Base-by-base conservation (phyloP, 208 protist genomes). In the Crithidia expoeki region DNA sequence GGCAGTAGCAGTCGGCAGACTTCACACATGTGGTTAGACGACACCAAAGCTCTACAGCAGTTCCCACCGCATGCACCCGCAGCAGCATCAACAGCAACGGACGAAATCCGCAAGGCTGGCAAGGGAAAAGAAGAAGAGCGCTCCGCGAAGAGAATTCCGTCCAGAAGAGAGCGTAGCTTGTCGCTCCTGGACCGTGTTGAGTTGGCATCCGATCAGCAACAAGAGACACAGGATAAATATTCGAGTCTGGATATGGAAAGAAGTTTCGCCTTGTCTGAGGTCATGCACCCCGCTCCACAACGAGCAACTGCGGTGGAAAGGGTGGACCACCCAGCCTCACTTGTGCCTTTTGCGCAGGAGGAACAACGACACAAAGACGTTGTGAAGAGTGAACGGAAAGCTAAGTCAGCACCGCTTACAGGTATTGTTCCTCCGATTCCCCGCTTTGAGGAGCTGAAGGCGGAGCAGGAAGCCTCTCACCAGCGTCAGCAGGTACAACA, bases 371-470 rank as follows among this genome's bases (percentile, higher is more conserved):
- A 25, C 23, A 7, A 50, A 19, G 46, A 21, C 7, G 38, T 7
- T 44, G 14, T 17, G 10, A 44, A 14, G 38, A 7, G 38, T 44
- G 38, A 23, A 7, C 14, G 14, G 14, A 51, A 51, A 7, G 50
- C 5, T 17, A 25, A 33, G 23, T 17, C 30, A 11, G 36, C 32
- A 12, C 2, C 14, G 30, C 7, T 46, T 7, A 27, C 36, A 16
- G 42, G 30, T 25, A 46, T 50, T 10, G 63, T 76, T 4, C 69
- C 76, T 1, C 21, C 69, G 23, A 67, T 73, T 9, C 56, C 76
- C 17, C 27, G 23, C 34, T 75, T 76, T 23, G 42, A 52, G 10
- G 50, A 70, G 36, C 16, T 79, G 9, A 53, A 34, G 19, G 28
- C 25, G 14, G 33, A 47, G 40, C 68, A 67, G 19, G 68, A 74